Evolutionary conservation across 1,284 basidiomycete species (phyloP).

Genomic region (Cryptococcus jaspeensis): DNA sequence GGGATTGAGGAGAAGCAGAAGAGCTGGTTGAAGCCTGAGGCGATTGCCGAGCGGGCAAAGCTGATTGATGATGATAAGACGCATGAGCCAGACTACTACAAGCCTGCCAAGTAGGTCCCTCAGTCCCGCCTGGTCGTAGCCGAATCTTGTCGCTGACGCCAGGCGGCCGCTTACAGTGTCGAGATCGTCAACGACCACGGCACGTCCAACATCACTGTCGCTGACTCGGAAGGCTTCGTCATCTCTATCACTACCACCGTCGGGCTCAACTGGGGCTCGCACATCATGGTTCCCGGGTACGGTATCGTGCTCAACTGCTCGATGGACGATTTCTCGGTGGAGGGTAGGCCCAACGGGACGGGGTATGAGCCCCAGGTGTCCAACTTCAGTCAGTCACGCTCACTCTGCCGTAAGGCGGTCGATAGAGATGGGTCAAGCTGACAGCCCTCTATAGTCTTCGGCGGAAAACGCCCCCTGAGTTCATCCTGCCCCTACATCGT

Average conservation of each 20-base stretch:
- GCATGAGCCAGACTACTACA: conserved; percentile 30
- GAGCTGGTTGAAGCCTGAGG: conserved; percentile 20
- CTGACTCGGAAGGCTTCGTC: conserved; percentile 38
- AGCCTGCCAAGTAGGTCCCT: conserved; percentile 23
- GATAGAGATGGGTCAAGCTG: not conserved
- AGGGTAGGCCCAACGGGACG: conserved; percentile 36
- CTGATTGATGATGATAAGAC: conserved; percentile 32
- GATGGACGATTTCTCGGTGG: conserved; percentile 47
- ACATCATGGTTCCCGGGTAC: conserved; percentile 43
- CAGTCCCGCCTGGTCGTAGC: conserved; percentile 1
- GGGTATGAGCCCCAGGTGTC: conserved; percentile 42
- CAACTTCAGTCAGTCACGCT: conserved; percentile 35
- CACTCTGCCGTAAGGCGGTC: too few relatives aligned
- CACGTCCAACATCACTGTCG: conserved; percentile 44
- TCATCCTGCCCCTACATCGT: conserved; percentile 46
- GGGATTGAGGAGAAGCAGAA: conserved; percentile 27
- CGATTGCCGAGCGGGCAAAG: conserved; percentile 10
- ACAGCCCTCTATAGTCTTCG: conserved; percentile 18
- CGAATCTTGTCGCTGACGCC: not conserved
- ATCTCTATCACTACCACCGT: conserved; percentile 46
- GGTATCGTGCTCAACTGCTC: conserved; percentile 47
- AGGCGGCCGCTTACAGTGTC: conserved; percentile 13
- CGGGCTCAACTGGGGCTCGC: conserved; percentile 39
- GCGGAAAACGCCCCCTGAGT: conserved; percentile 41
- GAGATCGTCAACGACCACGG: conserved; percentile 39